phyloP scores from a whole-genome alignment of 441 rosid genomes.

The Populus hybrid region DNA sequence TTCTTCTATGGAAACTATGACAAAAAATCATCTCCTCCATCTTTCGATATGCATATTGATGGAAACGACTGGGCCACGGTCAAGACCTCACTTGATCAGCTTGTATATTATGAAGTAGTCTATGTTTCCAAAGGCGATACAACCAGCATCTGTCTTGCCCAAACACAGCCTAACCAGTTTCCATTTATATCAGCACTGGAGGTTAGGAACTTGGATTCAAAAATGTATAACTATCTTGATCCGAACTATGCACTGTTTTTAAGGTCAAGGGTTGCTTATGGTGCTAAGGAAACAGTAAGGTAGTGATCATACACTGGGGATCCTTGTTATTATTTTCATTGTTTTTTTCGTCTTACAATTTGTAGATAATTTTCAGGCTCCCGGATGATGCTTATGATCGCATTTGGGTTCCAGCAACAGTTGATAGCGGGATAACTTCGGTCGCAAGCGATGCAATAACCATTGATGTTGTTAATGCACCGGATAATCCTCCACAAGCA shows the following conservation, averaged over 20 bases:
- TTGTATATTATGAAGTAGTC: conserved; percentile 31
- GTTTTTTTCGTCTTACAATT: background rate
- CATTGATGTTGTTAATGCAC: conserved; percentile 13
- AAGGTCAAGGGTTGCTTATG: conserved; percentile 33
- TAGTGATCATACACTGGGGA: conserved; percentile 1
- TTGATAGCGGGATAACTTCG: background rate
- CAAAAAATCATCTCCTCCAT: conserved; percentile 35
- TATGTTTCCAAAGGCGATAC: conserved; percentile 28
- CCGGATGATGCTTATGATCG: conserved; percentile 39
- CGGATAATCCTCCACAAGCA: conserved; percentile 38
- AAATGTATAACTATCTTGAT: conserved; percentile 38
- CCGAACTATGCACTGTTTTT: conserved; percentile 33
- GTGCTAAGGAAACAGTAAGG: conserved; percentile 35
- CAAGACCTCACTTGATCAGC: conserved; percentile 31
- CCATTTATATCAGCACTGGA: conserved; percentile 58
- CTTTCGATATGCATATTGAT: conserved; percentile 50
- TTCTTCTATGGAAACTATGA: conserved; percentile 60
- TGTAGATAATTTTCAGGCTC: conserved; percentile 15
- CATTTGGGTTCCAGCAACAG: conserved; percentile 35
- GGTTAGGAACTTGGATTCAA: conserved; percentile 30
- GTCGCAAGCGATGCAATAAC: conserved; percentile 20
- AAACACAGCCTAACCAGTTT: conserved; percentile 33
- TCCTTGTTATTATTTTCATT: background rate
- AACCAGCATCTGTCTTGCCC: conserved; percentile 45
- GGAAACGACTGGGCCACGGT: conserved; percentile 53